Evolutionary conservation across 345 rosid species (phyloP), one percentile per base, ranked within the genome.

Genomic region (Lagerstroemia speciosa): DNA sequence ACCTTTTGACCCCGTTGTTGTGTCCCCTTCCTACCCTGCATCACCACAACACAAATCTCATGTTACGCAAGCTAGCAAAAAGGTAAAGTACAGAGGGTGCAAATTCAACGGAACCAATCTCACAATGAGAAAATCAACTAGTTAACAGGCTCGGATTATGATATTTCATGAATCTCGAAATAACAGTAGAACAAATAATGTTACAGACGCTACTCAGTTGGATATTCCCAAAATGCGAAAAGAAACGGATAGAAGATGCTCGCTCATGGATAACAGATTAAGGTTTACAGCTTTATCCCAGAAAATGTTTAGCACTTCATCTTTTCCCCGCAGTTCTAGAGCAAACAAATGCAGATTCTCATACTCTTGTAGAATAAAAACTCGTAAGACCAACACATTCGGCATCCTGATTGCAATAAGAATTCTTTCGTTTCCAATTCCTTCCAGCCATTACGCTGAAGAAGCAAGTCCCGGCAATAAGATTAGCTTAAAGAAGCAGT

Each of bases 1-100:
- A 94, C 38, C 76, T 83, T 83, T 31, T 82, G 89, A 71, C 74
- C 78, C 71, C 75, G 80, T 74, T 74, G 87, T 65, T 71, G 83
- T 67, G 64, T 87, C 45, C 78, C 89, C 66, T 87, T 81, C 71
- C 82, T 84, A 66, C 89, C 79, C 91, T 89, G 74, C 68, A 72
- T 65, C 17, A 55, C 17, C 27, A 52, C 74, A 29, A 10, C 31
- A 9, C 46, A 65, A 7, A 32, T 34, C 43, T 3, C 32, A 65
- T 5, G 2, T 17, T 65, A 9, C n/a, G 50, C 50, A 38, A n/a
- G 36, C 15, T 16, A 8, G n/a, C 37, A 33, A 60, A 3, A 20
- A 15, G 15, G 15, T 15, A 41, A 15, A 41, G 16, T 15, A 11
- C 16, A 41, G 38, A 36, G 38, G 7, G 3, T 1, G 17, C 48